Base-by-base conservation (phyloP, 805 yeast species). In the Naumovozyma baii region DNA sequence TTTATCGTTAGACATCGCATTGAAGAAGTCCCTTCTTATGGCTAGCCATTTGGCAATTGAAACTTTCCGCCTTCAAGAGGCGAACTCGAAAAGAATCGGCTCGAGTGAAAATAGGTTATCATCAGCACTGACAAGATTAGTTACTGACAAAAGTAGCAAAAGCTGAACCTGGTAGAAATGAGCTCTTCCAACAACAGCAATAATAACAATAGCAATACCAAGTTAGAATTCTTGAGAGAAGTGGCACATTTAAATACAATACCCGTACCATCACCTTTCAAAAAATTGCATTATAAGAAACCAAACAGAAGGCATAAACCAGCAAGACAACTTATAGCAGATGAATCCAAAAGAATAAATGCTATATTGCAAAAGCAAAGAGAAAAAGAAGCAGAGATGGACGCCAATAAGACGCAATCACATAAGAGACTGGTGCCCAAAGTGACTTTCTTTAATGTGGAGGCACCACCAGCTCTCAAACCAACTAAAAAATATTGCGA, bases 401-500 rank as follows among this genome's bases (percentile, higher is more conserved):
- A 41, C 13, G 12, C 30, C 3, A 39, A 39, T 30, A 41, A 36
- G 18, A 28, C 31, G 30, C 28, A 17, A 37, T 52, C 63, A 48
- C 46, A 47, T 16, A 52, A 50, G 22, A 48, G 52, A 29, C 55
- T 60, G 28, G 62, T 66, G 33, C 70, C 76, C 43, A 69, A 75
- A 5, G 78, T 86, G 9, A 83, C 90, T 0, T 83, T 75, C 59
- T 72, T 77, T 44, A 73, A 80, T 30, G 64, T 88, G 4, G 75
- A 75, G 20, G 94, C 95, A 0, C 95, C 95, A 2, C 97, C 97
- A 0, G 81, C 92, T 3, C 62, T 87, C 47, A 73, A 67, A 46
- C 97, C 97, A 0, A 65, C 70, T 14, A 85, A 81, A 63, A 80
- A 78, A 46, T 88, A 86, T 62, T 90, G 98, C 61, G 98, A 92